Base-by-base conservation (phyloP, 2,329 filamentous ascomycete genomes). In the Magnaporthales sp. region DNA sequence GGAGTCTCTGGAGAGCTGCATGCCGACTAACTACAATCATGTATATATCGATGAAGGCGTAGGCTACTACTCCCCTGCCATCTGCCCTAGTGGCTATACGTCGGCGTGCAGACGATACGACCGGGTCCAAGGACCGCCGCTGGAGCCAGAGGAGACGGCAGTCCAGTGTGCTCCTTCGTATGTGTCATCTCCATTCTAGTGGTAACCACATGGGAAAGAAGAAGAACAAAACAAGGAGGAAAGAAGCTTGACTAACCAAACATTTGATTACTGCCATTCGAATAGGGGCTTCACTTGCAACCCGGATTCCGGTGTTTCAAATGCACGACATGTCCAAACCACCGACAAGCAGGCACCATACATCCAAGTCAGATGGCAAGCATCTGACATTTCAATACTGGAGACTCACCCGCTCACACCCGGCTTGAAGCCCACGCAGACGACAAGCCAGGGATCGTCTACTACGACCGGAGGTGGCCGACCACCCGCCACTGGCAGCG, bases 41-140 rank as follows among this genome's bases (percentile, higher is more conserved):
- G 5, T 51, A 51, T 64, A 64, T 6, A 79, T 76, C 76, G 65
- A 29, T 0, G 64, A 68, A 29, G 77, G 77, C 66, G 66, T 79
- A 27, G 69, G 70, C 4, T 75, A 76, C 69, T 78, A 76, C 69
- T 77, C 76, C 11, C 75, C 76, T 0, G 75, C 74, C 32, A 75
- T 77, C 62, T 78, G 76, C 63, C 76, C 76, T 0, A 70, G 68
- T 31, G 75, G 75, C 3, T 77, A 77, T 67, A 68, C 67, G 26
- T 72, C 73, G 22, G 75, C 74, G 3, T 71, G 72, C 26, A 68
- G 65, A 56, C 76, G 74, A 1, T 65, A 56, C 62, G 70, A 71
- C 26, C 27, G 6, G 8, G n/a, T 10, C 3, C 70, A 72, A 32
- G 72, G 71, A 9, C 69, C 72, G 31, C 71, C 72, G 5, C 66